These are phyloP conservation scores for Immersiella caudata DNA, from an alignment of 495 filamentous ascomycete species.

Conservation along the genomic window DNA sequence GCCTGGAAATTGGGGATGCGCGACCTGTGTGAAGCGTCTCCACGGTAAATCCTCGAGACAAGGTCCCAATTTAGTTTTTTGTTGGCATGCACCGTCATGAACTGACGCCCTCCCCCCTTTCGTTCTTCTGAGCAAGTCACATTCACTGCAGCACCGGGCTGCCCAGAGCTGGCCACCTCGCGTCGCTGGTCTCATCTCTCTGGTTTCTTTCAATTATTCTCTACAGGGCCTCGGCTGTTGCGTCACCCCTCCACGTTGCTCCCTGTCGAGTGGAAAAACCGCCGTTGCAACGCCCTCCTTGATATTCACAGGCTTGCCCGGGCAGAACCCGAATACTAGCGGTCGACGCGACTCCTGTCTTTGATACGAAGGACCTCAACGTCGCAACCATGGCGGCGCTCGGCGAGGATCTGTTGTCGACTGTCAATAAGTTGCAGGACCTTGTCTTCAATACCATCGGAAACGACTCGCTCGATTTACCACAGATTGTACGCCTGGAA, in stretches of 20 bases:
- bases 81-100: conserved; percentile 29
- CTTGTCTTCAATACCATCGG: conserved; percentile 99
- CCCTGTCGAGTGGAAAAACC: neutral
- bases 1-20: conserved; percentile 35
- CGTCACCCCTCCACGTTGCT: neutral
- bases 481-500: conserved; percentile 82
- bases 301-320: conserved; percentile 6
- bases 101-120: conserved; percentile 28
- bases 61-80: conserved; percentile 32
- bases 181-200: conserved; percentile 3
- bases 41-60: conserved; percentile 27
- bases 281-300: conserved; percentile 4
- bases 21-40: conserved; percentile 21
- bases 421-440: conserved; percentile 96
- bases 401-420: conserved; percentile 88
- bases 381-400: conserved; percentile 59
- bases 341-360: neutral
- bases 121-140: conserved; percentile 16
- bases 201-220: conserved; percentile 4
- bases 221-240: conserved; percentile 24
- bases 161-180: conserved; percentile 2
- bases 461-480: conserved; percentile 95
- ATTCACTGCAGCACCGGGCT: neutral
- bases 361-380: conserved; percentile 4
- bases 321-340: neutral